Percentiles rank a stretch among this genome's conserved stretches.
These are phyloP conservation scores for Ceratocystis destructans DNA, from an alignment of 2,329 filamentous ascomycete genomes.

Conservation along the genomic window DNA sequence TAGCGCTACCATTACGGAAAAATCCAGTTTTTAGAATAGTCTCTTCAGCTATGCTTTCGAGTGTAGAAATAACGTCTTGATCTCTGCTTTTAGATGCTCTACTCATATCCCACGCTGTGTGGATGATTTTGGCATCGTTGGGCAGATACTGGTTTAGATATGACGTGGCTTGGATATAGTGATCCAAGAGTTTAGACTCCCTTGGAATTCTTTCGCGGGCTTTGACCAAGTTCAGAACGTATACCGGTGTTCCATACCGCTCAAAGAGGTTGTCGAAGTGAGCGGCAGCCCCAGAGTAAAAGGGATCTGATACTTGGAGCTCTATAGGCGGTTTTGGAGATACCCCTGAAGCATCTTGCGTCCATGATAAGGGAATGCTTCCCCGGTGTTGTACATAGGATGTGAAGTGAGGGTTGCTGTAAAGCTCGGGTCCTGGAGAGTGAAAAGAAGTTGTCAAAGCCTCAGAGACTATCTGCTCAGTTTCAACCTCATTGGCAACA, in stretches of 20 bases:
- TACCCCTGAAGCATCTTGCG: constrained; percentile 87
- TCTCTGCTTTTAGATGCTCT: constrained; percentile 82
- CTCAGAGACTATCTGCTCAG: constrained; percentile 94
- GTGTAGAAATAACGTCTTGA: constrained; percentile 83
- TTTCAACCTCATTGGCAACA: constrained; percentile 97
- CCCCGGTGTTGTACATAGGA: constrained; percentile 95
- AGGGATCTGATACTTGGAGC: constrained; percentile 87
- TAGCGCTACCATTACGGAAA: constrained; percentile 79
- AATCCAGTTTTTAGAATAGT: constrained; percentile 79
- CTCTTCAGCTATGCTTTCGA: constrained; percentile 80
- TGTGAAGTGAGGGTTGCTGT: constrained; percentile 80
- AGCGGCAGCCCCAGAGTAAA: constrained; percentile 80
- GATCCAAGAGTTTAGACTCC: constrained; percentile 78
- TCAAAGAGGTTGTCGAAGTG: constrained; percentile 94
- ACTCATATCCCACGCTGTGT: constrained; percentile 98
- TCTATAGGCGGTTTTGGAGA: constrained; percentile 95
- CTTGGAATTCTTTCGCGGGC: constrained; percentile 73
- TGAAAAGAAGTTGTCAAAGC: constrained; percentile 92
- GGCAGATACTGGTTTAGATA: constrained; percentile 95
- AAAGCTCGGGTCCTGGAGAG: constrained; percentile 70
- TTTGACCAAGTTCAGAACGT: constrained; percentile 84
- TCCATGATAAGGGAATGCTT: constrained; percentile 95
- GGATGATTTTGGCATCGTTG: constrained; percentile 68
- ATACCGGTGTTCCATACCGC: constrained; percentile 83
- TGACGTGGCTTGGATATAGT: constrained; percentile 73